Evolutionary conservation across 2,329 filamentous ascomycete species (phyloP), one percentile per base, ranked within the genome.

Genomic region (Hypoxylon sp.): DNA sequence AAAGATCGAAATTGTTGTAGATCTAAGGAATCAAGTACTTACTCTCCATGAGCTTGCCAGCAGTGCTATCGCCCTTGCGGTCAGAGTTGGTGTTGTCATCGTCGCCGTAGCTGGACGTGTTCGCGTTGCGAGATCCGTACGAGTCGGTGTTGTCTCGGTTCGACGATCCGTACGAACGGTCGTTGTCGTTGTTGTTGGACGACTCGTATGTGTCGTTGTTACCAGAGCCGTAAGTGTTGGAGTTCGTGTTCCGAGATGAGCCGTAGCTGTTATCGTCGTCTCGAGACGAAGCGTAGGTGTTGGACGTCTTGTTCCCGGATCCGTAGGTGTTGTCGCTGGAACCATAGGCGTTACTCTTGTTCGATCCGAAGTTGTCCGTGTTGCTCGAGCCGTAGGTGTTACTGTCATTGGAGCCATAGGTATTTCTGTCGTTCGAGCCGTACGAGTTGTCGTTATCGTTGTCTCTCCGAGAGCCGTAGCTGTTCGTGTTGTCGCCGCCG

Each of bases 1-100:
- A 15, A 20, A 46, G 10, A 21, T 42, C 17, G 23, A n/a, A 17
- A 21, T n/a, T 29, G 15, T 7, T 5, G 10, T 23, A 23, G 4
- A 1, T 20, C 11, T 3, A 31, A 10, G 7, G 10, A 6, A 9
- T 23, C 42, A 20, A 21, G 27, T 23, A 51, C 61, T 55, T 24
- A 63, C 61, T 86, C 74, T 88, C 82, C 71, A 87, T 74, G 20
- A 87, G 54, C 73, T 83, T 86, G 42, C 84, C 84, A 18, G 83
- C 49, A 13, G 78, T 79, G 47, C 80, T 83, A 67, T 82, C 79
- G 11, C 67, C 66, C 41, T 63, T 63, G 55, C 62, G 46, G 49
- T 54, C 55, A 24, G 43, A 55, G 37, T 46, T n/a, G n/a, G n/a
- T 46, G 13, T 58, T 15, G 24, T 56, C 27, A 5, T 62, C 55